A percentile compares a stretch with the other conserved stretches of the same genome.
Evolutionary conservation across 2,329 filamentous ascomycete species (phyloP).

Genomic region (Camptophora hylomeconis): DNA sequence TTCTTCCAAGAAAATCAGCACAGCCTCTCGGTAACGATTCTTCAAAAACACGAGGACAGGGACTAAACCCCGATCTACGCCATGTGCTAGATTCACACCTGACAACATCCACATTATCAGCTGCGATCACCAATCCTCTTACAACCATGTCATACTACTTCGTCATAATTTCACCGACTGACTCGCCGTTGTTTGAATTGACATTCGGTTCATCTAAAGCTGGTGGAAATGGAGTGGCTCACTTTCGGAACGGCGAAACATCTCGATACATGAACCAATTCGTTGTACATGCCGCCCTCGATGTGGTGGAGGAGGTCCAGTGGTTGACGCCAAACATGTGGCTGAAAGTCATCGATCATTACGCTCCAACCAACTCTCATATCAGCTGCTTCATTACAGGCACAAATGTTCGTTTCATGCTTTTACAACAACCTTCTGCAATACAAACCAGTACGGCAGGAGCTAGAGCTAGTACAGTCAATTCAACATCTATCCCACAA

Average conservation of each 20-base stretch:
- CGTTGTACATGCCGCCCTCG: slow-evolving; percentile 83
- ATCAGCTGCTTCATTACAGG: slow-evolving; percentile 90
- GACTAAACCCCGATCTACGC: no score
- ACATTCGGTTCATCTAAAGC: slow-evolving; percentile 95
- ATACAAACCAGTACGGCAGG: slow-evolving; percentile 24
- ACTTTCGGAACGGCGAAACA: slow-evolving; percentile 62
- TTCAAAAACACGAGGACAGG: no score
- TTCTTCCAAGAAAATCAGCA: no score
- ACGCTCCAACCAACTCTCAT: slow-evolving; percentile 72
- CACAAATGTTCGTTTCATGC: slow-evolving; percentile 83
- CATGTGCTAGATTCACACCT: no score
- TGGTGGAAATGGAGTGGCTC: slow-evolving; percentile 81
- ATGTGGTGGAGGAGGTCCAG: slow-evolving; percentile 92
- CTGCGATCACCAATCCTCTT: slow-evolving; percentile 1
- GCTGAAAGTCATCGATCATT: slow-evolving; percentile 90
- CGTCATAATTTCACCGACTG: slow-evolving; percentile 85
- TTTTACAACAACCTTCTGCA: slow-evolving; percentile 67
- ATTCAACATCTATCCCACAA: slow-evolving; percentile 58
- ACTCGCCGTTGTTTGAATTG: slow-evolving; percentile 92
- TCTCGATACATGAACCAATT: slow-evolving; percentile 94
- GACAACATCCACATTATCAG: neutral
- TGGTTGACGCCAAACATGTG: slow-evolving; percentile 87
- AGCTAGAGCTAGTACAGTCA: slow-evolving; percentile 21
- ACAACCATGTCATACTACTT: slow-evolving; percentile 95
- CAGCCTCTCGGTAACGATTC: no score